phyloP scores from a whole-genome alignment of 1,139 yeast genomes.

The Saccharomyces pastorianus region DNA sequence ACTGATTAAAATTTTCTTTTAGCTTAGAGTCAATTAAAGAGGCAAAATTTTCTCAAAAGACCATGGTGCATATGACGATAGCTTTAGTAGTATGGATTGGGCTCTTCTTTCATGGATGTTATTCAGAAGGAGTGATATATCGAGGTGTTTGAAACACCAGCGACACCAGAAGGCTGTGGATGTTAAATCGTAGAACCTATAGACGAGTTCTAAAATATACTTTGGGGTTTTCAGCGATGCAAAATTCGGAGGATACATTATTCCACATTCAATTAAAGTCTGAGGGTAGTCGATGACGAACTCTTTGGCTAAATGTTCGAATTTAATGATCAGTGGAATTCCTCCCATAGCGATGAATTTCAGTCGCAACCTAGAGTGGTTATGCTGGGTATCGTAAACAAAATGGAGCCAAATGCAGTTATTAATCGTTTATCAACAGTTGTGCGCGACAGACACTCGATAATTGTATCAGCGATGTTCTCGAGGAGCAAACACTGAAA shows the following conservation, averaged over 20 bases:
- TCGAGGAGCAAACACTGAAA: slow-evolving; percentile 4
- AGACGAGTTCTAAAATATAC: slow-evolving; percentile 17
- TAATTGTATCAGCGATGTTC: slow-evolving; percentile 1
- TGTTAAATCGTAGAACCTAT: slow-evolving; percentile 16
- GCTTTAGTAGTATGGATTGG: slow-evolving; percentile 22
- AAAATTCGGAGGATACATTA: slow-evolving; percentile 15
- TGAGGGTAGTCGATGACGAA: slow-evolving; percentile 12
- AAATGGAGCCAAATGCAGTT: slow-evolving; percentile 2
- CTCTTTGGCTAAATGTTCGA: slow-evolving; percentile 10
- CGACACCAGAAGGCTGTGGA: slow-evolving; percentile 23
- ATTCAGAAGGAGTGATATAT: slow-evolving; percentile 9
- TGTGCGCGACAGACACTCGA: neutral
- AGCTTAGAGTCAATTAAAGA: slow-evolving; percentile 8
- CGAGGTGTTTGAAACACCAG: slow-evolving; percentile 24
- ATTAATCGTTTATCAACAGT: neutral
- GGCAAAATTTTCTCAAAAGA: slow-evolving; percentile 13
- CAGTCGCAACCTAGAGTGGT: slow-evolving; percentile 16
- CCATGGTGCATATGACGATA: slow-evolving; percentile 13
- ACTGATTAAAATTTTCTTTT: slow-evolving; percentile 5
- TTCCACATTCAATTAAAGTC: slow-evolving; percentile 21
- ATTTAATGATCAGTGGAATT: slow-evolving; percentile 13
- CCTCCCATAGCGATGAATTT: slow-evolving; percentile 25
- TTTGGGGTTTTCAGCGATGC: slow-evolving; percentile 9
- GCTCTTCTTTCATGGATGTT: slow-evolving; percentile 17
- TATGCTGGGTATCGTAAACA: slow-evolving; percentile 15